Percentiles rank a stretch among this genome's conserved stretches.
phyloP scores from a whole-genome alignment of 2,329 filamentous ascomycete genomes.

The Dactylellina drechsleri region DNA sequence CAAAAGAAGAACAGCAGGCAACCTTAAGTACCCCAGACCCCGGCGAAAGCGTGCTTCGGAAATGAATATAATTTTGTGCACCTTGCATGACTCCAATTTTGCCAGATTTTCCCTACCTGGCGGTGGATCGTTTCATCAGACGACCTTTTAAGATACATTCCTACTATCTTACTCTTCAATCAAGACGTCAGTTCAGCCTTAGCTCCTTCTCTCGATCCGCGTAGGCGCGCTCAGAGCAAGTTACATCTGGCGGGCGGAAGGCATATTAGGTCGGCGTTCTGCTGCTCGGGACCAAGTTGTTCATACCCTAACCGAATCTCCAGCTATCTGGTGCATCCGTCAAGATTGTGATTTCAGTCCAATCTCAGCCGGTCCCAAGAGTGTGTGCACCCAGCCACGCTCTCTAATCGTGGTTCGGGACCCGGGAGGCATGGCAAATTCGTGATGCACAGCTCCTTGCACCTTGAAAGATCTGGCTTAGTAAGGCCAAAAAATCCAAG shows the following conservation, averaged over 20 bases:
- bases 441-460: conserved; percentile 25
- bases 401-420: conserved; percentile 51
- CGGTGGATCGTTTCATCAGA: conserved; percentile 45
- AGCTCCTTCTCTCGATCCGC: neutral
- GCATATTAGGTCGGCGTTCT: conserved; percentile 44
- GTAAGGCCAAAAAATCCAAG: conserved; percentile 33
- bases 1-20: neutral
- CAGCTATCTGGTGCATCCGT: conserved; percentile 28
- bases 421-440: conserved; percentile 50
- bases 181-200: conserved; percentile 34
- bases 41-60: neutral
- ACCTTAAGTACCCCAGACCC: neutral
- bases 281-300: conserved; percentile 32
- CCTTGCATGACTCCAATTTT: conserved; percentile 6
- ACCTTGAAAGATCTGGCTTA: conserved; percentile 45
- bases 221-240: conserved; percentile 10
- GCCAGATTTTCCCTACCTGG: conserved; percentile 14
- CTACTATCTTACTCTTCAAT: too few relatives aligned
- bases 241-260: conserved; percentile 7
- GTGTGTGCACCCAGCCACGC: conserved; percentile 29
- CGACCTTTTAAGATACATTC: conserved; percentile 9
- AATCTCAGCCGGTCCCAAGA: too few relatives aligned
- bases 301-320: conserved; percentile 14
- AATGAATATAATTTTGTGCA: neutral
- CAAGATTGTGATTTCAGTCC: too few relatives aligned